Evolutionary conservation across 306 rosid genomes (phyloP), one percentile per base, ranked within the genome.

Genomic region (Albizia julibrissin): DNA sequence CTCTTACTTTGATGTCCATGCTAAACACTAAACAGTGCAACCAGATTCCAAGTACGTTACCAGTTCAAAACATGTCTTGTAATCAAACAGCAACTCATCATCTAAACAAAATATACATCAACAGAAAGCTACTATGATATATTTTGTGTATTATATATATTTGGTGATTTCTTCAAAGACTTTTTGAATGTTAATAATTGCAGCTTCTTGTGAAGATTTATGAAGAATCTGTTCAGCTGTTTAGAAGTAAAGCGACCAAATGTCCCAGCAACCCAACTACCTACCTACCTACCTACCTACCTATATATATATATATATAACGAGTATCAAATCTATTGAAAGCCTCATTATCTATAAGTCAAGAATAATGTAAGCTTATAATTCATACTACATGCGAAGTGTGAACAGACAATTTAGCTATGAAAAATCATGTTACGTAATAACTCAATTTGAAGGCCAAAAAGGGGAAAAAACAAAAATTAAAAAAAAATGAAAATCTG

Each of bases 1-100:
- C 87, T 75, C 79, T 56, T 84, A 73, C 74, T 86, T 86, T 84
- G 52, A 86, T 86, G 86, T 62, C 81, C 76, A 62, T 78, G 47
- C 71, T 21, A 79, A 68, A 44, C 77, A 76, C 71, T 31, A 79
- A 68, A 44, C 79, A 76, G 49, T 66, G 71, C 39, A 65, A 62
- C n/a, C 79, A 82, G 88, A 85, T 87, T 88, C 85, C 80, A 78
- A 82, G 71, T 52, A 66, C 68, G 79, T 26, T 61, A 76, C 61
- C 77, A 76, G 83, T 33, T 39, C 72, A 69, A 61, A 82, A 33
- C 61, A 39, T 67, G 78, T 46, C 75, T 58, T 26, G 37, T 9
- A 26, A 75, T 79, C 78, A 79, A 69, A 78, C 77, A 84, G 64
- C 76, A 73, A 19, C 69, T 46, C 29, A 46, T 79, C 70, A 37